Conservation (phyloP, 169 alveolate genomes). For the Plasmodium yoelii region DNA sequence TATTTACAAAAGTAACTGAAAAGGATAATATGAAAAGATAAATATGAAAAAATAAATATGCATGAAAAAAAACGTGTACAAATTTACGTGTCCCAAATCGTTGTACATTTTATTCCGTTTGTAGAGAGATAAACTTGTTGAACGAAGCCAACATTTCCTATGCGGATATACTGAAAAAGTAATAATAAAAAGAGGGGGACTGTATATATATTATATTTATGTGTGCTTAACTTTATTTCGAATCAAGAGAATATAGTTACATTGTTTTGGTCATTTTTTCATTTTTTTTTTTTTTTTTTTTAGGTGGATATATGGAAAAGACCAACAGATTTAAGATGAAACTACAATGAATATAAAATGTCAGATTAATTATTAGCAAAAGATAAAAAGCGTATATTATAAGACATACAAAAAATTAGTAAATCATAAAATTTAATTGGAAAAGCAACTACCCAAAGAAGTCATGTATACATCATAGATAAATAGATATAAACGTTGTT, state of each 20-base stretch:
- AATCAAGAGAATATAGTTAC: too few species aligned
- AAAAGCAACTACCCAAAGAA: too few species aligned
- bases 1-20: conserved; percentile 26
- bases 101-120: conserved; percentile 14
- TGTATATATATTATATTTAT: background rate
- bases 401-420: too few species aligned
- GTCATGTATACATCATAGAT: too few species aligned
- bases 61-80: background rate
- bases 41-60: too few species aligned
- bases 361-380: too few species aligned
- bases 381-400: too few species aligned
- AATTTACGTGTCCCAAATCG: background rate
- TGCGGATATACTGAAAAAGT: conserved; percentile 33
- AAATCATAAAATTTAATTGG: too few species aligned
- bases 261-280: background rate
- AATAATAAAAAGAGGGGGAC: background rate
- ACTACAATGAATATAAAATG: too few species aligned
- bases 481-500: too few species aligned
- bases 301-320: conserved; percentile 3
- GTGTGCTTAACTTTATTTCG: background rate
- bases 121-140: conserved; percentile 35
- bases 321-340: background rate
- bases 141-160: conserved; percentile 46
- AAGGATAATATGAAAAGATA: conserved; percentile 3
- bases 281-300: background rate